Percentiles rank a stretch among this genome's conserved stretches.
Evolutionary conservation across 2,329 filamentous ascomycete species (phyloP).

Genomic region (Pseudohalonectria lignicola): DNA sequence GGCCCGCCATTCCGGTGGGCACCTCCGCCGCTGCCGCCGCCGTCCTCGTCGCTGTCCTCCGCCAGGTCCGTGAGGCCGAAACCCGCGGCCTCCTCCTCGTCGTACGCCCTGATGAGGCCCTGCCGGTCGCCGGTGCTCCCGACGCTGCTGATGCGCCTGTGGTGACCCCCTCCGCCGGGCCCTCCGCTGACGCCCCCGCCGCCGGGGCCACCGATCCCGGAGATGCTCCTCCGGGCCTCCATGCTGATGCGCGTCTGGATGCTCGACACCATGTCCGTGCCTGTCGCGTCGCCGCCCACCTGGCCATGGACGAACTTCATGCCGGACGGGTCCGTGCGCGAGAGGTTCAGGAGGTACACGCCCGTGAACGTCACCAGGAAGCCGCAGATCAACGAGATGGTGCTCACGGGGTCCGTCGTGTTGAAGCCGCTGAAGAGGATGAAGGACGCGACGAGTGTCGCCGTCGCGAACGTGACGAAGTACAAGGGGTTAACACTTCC

Average conservation of each 20-base stretch:
- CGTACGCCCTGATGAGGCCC: conserved; percentile 79
- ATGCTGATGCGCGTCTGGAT: conserved; percentile 87
- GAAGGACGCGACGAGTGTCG: conserved; percentile 87
- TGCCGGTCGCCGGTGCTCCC: conserved; percentile 62
- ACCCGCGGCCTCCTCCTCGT: conserved; percentile 64
- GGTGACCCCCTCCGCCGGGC: too few relatives aligned
- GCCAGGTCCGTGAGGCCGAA: conserved; percentile 72
- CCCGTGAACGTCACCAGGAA: conserved; percentile 93
- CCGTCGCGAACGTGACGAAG: conserved; percentile 95
- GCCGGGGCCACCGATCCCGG: conserved; percentile 3
- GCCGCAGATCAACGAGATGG: conserved; percentile 80
- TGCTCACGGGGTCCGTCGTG: conserved; percentile 84
- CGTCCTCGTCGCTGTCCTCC: conserved; percentile 63
- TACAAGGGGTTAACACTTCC: conserved; percentile 85
- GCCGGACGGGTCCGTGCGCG: conserved; percentile 79
- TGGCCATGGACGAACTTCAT: conserved; percentile 51
- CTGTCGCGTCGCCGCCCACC: conserved; percentile 62
- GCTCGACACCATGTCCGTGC: conserved; percentile 83
- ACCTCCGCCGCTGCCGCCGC: too few relatives aligned
- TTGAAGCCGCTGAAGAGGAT: conserved; percentile 96
- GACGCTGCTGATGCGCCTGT: conserved; percentile 49
- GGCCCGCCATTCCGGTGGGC: conserved; percentile 17
- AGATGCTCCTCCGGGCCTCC: conserved; percentile 70
- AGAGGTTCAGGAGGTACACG: conserved; percentile 94
- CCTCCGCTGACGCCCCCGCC: too few relatives aligned